Conservation (phyloP, 1,139 yeast genomes). For the Sugiyamaella neomexicana region DNA sequence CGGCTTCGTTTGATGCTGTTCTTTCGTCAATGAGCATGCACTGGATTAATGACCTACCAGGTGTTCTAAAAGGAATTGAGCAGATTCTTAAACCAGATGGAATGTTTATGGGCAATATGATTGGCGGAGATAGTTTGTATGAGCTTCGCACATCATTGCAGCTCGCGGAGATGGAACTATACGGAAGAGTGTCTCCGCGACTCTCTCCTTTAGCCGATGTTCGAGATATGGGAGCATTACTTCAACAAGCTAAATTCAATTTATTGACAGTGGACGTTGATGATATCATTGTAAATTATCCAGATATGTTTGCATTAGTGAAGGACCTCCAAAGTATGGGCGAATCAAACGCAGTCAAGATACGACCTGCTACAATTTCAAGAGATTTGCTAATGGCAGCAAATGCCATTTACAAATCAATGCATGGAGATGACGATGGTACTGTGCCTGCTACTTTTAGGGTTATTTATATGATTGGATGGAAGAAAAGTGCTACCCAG, state of each 20-base stretch:
- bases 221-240: slow-evolving; percentile 69
- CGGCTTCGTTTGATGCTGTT: slow-evolving; percentile 63
- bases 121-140: slow-evolving; percentile 81
- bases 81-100: slow-evolving; percentile 77
- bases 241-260: slow-evolving; percentile 75
- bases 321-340: slow-evolving; percentile 82
- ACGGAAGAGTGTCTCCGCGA: slow-evolving; percentile 78
- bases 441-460: slow-evolving; percentile 60
- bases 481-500: slow-evolving; percentile 72
- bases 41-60: slow-evolving; percentile 84
- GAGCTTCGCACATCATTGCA: slow-evolving; percentile 80
- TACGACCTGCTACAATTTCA: slow-evolving; percentile 56
- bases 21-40: slow-evolving; percentile 73
- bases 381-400: slow-evolving; percentile 72
- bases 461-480: slow-evolving; percentile 80
- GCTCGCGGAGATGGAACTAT: slow-evolving; percentile 76
- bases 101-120: slow-evolving; percentile 76
- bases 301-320: slow-evolving; percentile 65
- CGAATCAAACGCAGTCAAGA: slow-evolving; percentile 69
- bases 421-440: slow-evolving; percentile 64
- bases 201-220: slow-evolving; percentile 80
- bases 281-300: slow-evolving; percentile 80
- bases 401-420: slow-evolving; percentile 66
- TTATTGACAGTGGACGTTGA: slow-evolving; percentile 83
- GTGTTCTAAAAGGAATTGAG: slow-evolving; percentile 57